Evolutionary conservation across 1,284 basidiomycete genomes (phyloP).

Genomic region (Leccinum fallax): DNA sequence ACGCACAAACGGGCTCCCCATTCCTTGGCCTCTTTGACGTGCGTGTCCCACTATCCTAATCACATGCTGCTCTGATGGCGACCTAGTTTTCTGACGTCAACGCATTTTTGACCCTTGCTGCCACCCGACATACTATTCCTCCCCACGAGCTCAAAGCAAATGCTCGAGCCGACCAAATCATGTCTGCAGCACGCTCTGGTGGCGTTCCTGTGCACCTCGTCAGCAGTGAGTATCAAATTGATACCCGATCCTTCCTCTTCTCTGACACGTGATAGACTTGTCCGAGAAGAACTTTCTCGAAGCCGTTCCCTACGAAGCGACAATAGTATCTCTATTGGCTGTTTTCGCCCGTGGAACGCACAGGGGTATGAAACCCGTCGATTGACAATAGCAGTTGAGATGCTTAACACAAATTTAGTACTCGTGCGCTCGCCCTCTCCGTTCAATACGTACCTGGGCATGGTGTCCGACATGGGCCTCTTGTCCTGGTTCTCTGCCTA

Average conservation of each 20-base stretch:
- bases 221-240: conserved; percentile 60
- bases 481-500: conserved; percentile 64
- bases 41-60: conserved; percentile 27
- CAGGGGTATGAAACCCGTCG: conserved; percentile 48
- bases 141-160: conserved; percentile 61
- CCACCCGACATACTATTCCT: conserved; percentile 67
- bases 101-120: conserved; percentile 77
- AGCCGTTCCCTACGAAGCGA: conserved; percentile 60
- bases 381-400: not conserved
- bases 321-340: conserved; percentile 60
- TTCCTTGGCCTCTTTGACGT: conserved; percentile 77
- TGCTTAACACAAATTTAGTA: conserved; percentile 39
- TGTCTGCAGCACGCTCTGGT: conserved; percentile 70
- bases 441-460: conserved; percentile 50
- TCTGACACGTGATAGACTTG: conserved; percentile 50
- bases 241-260: not conserved
- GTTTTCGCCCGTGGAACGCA: conserved; percentile 71
- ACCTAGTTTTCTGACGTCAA: conserved; percentile 78
- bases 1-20: conserved; percentile 33
- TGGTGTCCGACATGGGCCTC: conserved; percentile 62
- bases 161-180: conserved; percentile 62
- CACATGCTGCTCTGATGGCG: conserved; percentile 13
- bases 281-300: conserved; percentile 81
- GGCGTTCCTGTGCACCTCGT: conserved; percentile 71
- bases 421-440: conserved; percentile 48